Conservation (phyloP, 805 yeast genomes). For the Isabelozyma rhagii region DNA sequence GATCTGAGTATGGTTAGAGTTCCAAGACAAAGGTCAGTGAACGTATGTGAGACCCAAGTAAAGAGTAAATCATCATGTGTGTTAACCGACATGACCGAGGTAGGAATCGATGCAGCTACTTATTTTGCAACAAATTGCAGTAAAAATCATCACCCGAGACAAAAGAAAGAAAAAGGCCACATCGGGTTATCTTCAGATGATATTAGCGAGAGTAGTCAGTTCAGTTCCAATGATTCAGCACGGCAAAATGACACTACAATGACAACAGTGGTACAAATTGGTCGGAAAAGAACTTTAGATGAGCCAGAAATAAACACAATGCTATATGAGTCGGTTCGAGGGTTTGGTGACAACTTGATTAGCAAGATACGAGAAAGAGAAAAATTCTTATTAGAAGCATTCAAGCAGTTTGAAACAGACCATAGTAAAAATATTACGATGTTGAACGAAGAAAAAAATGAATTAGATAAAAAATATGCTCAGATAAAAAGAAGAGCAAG, state of each 20-base stretch:
- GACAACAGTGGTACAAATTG: not conserved
- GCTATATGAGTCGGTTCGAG: not conserved
- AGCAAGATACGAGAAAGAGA: not conserved
- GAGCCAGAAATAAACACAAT: too few relatives aligned
- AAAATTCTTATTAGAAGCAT: not conserved
- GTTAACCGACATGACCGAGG: too few relatives aligned
- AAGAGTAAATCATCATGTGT: too few relatives aligned
- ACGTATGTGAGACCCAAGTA: too few relatives aligned
- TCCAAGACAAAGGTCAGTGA: too few relatives aligned
- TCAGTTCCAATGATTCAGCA: not conserved
- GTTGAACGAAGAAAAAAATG: not conserved
- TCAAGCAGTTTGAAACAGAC: not conserved
- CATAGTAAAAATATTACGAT: not conserved
- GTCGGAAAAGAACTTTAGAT: not conserved
- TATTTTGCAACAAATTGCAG: too few relatives aligned
- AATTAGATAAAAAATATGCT: not conserved
- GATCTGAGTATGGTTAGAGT: too few relatives aligned
- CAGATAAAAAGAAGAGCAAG: not conserved
- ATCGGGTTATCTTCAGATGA: not conserved
- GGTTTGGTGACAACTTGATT: not conserved
- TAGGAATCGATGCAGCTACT: too few relatives aligned
- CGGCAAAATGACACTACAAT: not conserved
- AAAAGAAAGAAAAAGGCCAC: not conserved
- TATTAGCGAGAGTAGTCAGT: not conserved
- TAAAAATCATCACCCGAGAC: not conserved